Conservation (phyloP, 2,329 filamentous ascomycete species). For the Neofusicoccum ribis region DNA sequence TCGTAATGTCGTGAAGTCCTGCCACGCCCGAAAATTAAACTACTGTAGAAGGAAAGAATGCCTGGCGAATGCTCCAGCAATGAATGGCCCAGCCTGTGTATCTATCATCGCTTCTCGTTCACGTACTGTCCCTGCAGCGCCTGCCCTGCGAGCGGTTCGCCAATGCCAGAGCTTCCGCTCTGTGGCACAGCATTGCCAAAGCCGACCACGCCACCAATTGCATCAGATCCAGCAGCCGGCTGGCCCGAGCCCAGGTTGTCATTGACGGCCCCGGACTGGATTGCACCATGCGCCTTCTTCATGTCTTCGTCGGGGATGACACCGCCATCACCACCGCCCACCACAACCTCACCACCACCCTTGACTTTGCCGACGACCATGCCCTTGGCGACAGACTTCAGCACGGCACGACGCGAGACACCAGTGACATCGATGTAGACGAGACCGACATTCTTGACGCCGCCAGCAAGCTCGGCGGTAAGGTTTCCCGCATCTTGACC, state of each 20-base stretch:
- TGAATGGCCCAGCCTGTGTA: not conserved
- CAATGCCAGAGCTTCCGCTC: conserved; percentile 35
- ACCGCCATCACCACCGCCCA: conserved; percentile 65
- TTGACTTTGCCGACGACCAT: conserved; percentile 86
- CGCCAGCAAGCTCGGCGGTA: conserved; percentile 73
- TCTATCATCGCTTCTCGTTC: conserved; percentile 15
- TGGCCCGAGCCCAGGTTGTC: conserved; percentile 31
- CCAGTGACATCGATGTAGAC: conserved; percentile 97
- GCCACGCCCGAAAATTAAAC: conserved; percentile 7
- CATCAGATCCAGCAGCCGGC: conserved; percentile 23
- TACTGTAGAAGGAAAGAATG: not conserved
- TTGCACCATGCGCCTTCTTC: conserved; percentile 25
- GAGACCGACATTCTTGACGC: conserved; percentile 92
- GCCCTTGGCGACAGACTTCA: conserved; percentile 91
- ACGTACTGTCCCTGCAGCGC: conserved; percentile 15
- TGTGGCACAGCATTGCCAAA: conserved; percentile 39
- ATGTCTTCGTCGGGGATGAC: conserved; percentile 42
- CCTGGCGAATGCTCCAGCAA: too few species aligned
- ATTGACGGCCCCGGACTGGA: conserved; percentile 28
- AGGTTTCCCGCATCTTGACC: conserved; percentile 81
- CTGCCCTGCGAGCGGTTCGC: conserved; percentile 32
- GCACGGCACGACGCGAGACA: conserved; percentile 81
- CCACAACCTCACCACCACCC: conserved; percentile 70
- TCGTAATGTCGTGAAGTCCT: conserved; percentile 15
- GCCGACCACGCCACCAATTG: conserved; percentile 33